Evolutionary conservation across 2,329 filamentous ascomycete species (phyloP).

Genomic region (Calonectria hawksworthii): DNA sequence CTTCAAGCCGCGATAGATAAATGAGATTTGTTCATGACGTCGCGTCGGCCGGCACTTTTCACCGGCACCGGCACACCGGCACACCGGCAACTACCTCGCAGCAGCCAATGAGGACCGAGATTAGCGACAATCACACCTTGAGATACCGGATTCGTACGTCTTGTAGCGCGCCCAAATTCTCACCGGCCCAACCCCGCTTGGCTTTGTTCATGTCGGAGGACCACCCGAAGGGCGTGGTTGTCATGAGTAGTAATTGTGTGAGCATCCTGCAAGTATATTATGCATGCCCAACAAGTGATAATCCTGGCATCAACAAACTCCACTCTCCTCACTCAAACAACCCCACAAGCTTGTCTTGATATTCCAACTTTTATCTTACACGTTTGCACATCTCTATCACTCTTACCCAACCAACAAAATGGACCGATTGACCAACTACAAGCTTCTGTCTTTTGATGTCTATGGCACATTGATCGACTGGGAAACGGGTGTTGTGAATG

Average conservation of each 20-base stretch:
- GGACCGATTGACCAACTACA: conserved; percentile 46
- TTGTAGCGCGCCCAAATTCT: neutral
- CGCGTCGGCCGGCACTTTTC: neutral
- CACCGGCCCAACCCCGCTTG: neutral
- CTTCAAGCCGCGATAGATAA: neutral
- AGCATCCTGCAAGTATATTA: neutral
- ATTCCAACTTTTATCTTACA: neutral
- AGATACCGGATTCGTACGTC: neutral
- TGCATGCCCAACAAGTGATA: neutral
- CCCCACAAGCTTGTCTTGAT: neutral
- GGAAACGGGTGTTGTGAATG: conserved; percentile 74
- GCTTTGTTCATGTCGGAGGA: neutral
- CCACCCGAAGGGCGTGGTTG: conserved; percentile 2
- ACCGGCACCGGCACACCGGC: conserved; percentile 21
- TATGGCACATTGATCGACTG: conserved; percentile 87
- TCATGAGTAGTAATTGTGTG: neutral
- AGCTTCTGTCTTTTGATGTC: conserved; percentile 79
- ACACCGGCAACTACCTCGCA: conserved; percentile 12
- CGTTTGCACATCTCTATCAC: neutral
- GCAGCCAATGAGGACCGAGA: neutral
- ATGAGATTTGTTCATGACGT: neutral
- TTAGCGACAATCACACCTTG: neutral
- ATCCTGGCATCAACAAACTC: neutral
- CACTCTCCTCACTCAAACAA: neutral
- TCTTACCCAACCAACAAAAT: conserved; percentile 16